Conservation (phyloP, 2,329 filamentous ascomycete genomes). For the Plectosphaerella plurivora region DNA sequence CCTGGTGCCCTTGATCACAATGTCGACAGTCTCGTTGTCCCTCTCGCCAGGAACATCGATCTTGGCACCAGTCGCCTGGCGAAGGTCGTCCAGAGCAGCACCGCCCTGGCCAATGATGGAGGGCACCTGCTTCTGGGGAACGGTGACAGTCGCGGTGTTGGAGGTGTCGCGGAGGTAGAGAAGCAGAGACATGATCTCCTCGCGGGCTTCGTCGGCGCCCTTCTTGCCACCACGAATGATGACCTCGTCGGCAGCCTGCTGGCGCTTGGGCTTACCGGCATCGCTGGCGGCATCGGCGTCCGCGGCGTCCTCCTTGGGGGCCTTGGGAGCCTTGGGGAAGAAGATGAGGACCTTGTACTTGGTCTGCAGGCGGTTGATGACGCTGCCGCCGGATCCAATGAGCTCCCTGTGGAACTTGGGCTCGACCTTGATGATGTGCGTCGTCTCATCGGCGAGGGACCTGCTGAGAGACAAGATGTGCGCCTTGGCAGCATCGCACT, state of each 20-base stretch:
- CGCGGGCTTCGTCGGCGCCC: slow-evolving; percentile 85
- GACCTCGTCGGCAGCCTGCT: slow-evolving; percentile 84
- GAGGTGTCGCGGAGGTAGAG: slow-evolving; percentile 91
- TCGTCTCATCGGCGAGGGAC: slow-evolving; percentile 87
- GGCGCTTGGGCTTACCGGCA: slow-evolving; percentile 57
- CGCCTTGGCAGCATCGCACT: slow-evolving; percentile 80
- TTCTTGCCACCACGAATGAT: slow-evolving; percentile 86
- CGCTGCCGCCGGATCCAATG: slow-evolving; percentile 80
- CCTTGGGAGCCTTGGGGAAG: slow-evolving; percentile 71
- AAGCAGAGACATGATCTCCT: slow-evolving; percentile 83
- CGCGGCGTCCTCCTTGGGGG: slow-evolving; percentile 64
- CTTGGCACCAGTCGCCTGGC: slow-evolving; percentile 77
- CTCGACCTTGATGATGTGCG: slow-evolving; percentile 81
- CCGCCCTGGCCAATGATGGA: slow-evolving; percentile 89
- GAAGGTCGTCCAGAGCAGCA: slow-evolving; percentile 84
- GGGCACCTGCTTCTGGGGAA: slow-evolving; percentile 90
- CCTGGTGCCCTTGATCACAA: slow-evolving; percentile 90
- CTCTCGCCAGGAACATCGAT: slow-evolving; percentile 86
- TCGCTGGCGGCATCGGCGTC: slow-evolving; percentile 67
- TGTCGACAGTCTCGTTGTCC: slow-evolving; percentile 74
- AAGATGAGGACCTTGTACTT: slow-evolving; percentile 94
- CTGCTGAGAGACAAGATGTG: slow-evolving; percentile 77
- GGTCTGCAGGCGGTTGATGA: slow-evolving; percentile 88
- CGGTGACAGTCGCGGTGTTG: slow-evolving; percentile 70
- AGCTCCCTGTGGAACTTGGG: slow-evolving; percentile 92